These are phyloP conservation scores for Penicillium oxalicum DNA, from an alignment of 2,329 filamentous ascomycete species.

Conservation along the genomic window DNA sequence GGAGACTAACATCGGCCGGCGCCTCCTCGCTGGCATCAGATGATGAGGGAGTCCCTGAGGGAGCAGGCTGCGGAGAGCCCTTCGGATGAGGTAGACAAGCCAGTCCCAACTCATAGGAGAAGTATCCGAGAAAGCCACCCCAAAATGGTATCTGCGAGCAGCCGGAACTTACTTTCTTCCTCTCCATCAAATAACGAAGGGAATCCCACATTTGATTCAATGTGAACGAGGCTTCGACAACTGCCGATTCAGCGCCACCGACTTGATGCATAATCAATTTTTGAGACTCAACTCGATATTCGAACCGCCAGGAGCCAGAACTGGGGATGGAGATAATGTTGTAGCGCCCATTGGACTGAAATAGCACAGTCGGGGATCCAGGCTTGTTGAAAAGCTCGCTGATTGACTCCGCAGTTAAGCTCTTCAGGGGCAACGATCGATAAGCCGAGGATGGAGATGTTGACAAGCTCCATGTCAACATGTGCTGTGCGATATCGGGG, in stretches of 20 bases:
- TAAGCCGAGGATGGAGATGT: slow-evolving; percentile 23
- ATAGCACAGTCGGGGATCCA: slow-evolving; percentile 29
- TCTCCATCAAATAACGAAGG: slow-evolving; percentile 36
- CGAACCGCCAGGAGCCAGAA: slow-evolving; percentile 32
- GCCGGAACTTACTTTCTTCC: slow-evolving; percentile 33
- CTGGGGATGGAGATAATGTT: slow-evolving; percentile 34
- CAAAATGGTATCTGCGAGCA: slow-evolving; percentile 55
- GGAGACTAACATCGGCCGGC: slow-evolving; percentile 66
- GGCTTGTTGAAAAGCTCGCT: slow-evolving; percentile 32
- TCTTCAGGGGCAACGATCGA: slow-evolving; percentile 20
- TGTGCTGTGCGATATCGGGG: slow-evolving; percentile 44
- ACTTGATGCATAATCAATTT: slow-evolving; percentile 22
- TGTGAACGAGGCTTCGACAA: slow-evolving; percentile 14
- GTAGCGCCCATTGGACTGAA: slow-evolving; percentile 42
- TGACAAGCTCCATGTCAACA: slow-evolving; percentile 29
- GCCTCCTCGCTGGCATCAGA: slow-evolving; percentile 19
- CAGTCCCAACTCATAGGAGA: slow-evolving; percentile 78
- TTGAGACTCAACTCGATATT: slow-evolving; percentile 26
- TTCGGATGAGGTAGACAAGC: slow-evolving; percentile 45
- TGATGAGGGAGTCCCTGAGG: slow-evolving; percentile 15
- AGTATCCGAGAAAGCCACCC: slow-evolving; percentile 77
- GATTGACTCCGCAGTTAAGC: slow-evolving; percentile 27
- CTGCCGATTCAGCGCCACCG: slow-evolving; percentile 1
- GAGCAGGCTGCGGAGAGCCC: slow-evolving; percentile 32
- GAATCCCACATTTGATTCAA: slow-evolving; percentile 31